Evolutionary conservation across 768 basidiomycete species (phyloP).

Genomic region (Botryobasidium botryosum): DNA sequence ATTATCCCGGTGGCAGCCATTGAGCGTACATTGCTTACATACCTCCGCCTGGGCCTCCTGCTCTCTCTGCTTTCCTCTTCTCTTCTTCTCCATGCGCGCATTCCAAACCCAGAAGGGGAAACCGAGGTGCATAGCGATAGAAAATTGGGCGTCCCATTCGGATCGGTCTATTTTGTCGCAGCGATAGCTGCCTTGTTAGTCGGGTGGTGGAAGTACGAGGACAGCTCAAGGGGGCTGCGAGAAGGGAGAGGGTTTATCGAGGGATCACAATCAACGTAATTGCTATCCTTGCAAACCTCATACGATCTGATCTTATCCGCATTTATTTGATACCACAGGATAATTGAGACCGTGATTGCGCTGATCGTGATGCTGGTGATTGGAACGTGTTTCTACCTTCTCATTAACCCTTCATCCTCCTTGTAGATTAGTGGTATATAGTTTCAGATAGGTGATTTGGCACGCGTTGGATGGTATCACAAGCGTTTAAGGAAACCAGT

Average conservation of each 20-base stretch:
- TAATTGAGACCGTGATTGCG: not conserved
- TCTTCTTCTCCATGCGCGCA: not conserved
- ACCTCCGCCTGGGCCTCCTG: not conserved
- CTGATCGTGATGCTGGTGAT: not conserved
- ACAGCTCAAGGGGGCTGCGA: not conserved
- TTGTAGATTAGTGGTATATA: too few species aligned
- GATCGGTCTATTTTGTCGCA: not conserved
- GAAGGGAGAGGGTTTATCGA: not conserved
- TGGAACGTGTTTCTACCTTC: conserved; percentile 1
- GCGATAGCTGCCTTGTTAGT: not conserved
- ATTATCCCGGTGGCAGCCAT: conserved; percentile 1
- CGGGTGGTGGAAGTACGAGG: not conserved
- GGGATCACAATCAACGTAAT: not conserved
- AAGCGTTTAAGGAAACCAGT: too few species aligned
- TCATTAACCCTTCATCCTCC: too few species aligned
- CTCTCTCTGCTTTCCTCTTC: conserved; percentile 1
- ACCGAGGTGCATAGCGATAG: too few species aligned
- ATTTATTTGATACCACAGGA: not conserved
- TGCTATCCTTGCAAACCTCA: too few species aligned
- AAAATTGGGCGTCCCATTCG: not conserved
- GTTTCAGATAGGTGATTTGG: too few species aligned
- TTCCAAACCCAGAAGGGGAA: not conserved
- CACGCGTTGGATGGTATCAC: too few species aligned
- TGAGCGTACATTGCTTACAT: not conserved
- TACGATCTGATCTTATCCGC: not conserved